Evolutionary conservation across 2,329 filamentous ascomycete species (phyloP).

Genomic region (Penicillium sp.): DNA sequence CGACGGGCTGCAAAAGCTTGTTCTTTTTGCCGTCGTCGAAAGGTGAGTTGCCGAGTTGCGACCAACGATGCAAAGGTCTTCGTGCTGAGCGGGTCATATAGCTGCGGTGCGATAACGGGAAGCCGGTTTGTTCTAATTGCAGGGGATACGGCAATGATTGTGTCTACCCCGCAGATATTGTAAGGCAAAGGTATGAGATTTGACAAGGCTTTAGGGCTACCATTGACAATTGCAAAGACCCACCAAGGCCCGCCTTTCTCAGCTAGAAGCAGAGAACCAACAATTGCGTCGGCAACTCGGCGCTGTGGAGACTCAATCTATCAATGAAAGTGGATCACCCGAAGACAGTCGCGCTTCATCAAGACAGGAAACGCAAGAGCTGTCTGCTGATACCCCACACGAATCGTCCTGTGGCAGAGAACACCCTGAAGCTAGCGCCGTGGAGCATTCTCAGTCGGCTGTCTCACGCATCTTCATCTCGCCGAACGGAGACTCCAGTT

Average conservation of each 20-base stretch:
- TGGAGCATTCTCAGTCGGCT: conserved; percentile 9
- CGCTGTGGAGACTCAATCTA: neutral
- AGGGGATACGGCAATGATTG: conserved; percentile 12
- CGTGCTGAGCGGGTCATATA: too few species aligned
- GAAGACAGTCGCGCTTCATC: too few species aligned
- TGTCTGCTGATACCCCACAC: too few species aligned
- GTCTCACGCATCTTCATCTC: conserved; percentile 38
- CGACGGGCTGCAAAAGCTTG: conserved; percentile 17
- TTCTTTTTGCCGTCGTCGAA: conserved; percentile 15
- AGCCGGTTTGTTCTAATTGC: conserved; percentile 15
- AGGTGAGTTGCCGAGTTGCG: too few species aligned
- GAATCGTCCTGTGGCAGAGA: too few species aligned
- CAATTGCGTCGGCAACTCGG: conserved; percentile 12
- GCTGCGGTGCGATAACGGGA: conserved; percentile 16
- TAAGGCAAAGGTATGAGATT: conserved; percentile 11
- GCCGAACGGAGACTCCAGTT: conserved; percentile 42
- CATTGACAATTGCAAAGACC: too few species aligned
- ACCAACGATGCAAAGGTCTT: too few species aligned
- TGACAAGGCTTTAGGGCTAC: too few species aligned
- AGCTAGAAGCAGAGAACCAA: conserved; percentile 17
- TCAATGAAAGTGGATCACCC: neutral
- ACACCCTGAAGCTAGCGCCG: too few species aligned
- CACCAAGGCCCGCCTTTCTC: conserved; percentile 16
- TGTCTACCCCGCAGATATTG: conserved; percentile 1
- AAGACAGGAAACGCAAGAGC: too few species aligned